Conservation (phyloP, 2,329 filamentous ascomycete genomes). For the Bimuria novae-zelandiae region DNA sequence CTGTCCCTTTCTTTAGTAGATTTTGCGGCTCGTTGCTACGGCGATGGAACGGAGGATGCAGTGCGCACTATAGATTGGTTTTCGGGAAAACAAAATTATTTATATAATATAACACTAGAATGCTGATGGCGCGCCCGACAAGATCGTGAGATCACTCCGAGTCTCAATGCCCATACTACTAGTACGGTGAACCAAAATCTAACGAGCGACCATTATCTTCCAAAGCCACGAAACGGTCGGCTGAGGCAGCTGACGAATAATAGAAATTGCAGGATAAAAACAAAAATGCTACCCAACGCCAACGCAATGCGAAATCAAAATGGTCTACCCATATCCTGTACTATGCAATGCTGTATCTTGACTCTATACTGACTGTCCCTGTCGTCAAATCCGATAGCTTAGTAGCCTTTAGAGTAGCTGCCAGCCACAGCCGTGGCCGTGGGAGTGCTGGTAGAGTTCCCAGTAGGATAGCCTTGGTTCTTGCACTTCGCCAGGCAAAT, state of each 20-base stretch:
- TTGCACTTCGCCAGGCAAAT: constrained; percentile 57
- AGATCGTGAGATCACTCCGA: not conserved
- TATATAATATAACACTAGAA: no score
- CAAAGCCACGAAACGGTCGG: not conserved
- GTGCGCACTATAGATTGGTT: no score
- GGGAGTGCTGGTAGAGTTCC: not conserved
- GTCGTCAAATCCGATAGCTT: not conserved
- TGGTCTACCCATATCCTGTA: not conserved
- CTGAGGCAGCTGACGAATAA: not conserved
- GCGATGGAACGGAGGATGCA: no score
- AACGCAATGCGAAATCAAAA: constrained; percentile 7
- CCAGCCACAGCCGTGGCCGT: not conserved
- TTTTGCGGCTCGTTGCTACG: no score
- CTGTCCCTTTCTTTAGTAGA: no score
- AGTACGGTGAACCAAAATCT: not conserved
- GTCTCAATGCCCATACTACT: not conserved
- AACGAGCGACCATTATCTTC: not conserved
- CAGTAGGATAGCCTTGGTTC: not conserved
- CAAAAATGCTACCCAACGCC: not conserved
- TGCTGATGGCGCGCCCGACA: no score
- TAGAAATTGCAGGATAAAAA: not conserved
- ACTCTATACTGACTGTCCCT: not conserved
- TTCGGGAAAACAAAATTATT: no score
- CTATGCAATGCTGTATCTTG: not conserved
- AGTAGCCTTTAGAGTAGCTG: not conserved